A percentile compares a stretch with the other conserved stretches of the same genome.
phyloP scores from a whole-genome alignment of 805 yeast genomes.

The Metahyphopichia silvanorum region DNA sequence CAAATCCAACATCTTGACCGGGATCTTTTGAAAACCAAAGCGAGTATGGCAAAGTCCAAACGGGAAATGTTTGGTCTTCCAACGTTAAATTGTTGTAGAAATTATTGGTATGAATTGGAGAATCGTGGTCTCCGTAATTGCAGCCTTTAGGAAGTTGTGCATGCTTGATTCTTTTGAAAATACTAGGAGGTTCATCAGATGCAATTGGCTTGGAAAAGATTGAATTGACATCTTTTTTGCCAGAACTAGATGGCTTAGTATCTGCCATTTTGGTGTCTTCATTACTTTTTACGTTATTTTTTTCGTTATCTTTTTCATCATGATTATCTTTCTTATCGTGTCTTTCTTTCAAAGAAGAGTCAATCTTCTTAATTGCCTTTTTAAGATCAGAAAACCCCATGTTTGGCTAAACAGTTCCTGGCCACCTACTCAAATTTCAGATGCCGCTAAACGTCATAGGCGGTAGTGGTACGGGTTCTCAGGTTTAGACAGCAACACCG shows the following conservation, averaged over 20 bases:
- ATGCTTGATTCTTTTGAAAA: constrained; percentile 36
- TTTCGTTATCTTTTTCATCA: background rate
- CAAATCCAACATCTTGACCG: constrained; percentile 55
- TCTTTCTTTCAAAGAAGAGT: background rate
- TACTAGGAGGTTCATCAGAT: constrained; percentile 38
- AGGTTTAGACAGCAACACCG: no score
- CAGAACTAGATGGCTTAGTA: background rate
- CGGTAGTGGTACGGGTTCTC: no score
- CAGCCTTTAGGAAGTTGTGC: constrained; percentile 34
- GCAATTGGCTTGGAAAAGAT: constrained; percentile 43
- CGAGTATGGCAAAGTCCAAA: constrained; percentile 82
- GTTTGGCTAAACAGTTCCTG: no score
- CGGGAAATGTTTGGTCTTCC: constrained; percentile 62
- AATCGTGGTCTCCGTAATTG: constrained; percentile 12
- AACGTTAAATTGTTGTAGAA: constrained; percentile 72
- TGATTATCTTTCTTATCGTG: background rate
- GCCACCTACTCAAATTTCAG: no score
- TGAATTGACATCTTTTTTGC: constrained; percentile 16
- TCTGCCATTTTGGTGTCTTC: background rate
- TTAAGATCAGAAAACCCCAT: constrained; percentile 27
- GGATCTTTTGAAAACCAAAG: constrained; percentile 58
- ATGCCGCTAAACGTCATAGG: no score
- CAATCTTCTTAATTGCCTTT: constrained; percentile 18
- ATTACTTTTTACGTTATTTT: background rate
- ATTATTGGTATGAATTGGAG: constrained; percentile 70